Conservation (phyloP, 257 asterid species). For the Solanum arcanum region DNA sequence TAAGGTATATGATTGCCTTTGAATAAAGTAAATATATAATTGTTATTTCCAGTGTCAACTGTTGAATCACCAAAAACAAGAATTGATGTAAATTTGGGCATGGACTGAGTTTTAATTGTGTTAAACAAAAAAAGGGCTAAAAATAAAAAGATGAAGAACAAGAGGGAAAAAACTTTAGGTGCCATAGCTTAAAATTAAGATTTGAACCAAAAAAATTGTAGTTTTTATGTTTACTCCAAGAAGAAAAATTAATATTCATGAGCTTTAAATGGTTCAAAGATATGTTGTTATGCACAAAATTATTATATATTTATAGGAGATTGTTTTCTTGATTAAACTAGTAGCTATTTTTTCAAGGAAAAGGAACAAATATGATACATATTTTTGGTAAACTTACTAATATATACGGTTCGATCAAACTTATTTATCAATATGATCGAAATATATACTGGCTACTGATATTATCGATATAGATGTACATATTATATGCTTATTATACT, state of each 20-base stretch:
- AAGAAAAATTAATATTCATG: not conserved
- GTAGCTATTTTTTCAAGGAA: not conserved
- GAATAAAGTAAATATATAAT: not conserved
- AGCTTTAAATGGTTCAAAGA: not conserved
- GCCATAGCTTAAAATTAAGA: not conserved
- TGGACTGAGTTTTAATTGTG: not conserved
- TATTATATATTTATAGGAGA: not conserved
- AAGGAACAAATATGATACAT: not conserved
- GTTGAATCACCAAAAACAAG: slow-evolving; percentile 1
- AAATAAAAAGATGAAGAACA: not conserved
- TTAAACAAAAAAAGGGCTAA: not conserved
- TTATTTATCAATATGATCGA: not conserved
- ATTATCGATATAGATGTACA: not conserved
- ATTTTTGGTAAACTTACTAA: not conserved
- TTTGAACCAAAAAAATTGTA: not conserved
- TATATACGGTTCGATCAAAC: not conserved
- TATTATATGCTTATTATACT: not conserved
- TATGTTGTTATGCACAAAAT: not conserved
- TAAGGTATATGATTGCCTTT: not conserved
- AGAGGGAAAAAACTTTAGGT: not conserved
- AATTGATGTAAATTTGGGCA: not conserved
- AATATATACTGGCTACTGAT: not conserved
- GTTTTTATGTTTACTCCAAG: not conserved
- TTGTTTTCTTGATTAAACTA: not conserved
- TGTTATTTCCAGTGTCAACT: not conserved